Evolutionary conservation across 192 early-diverging fungal species (phyloP), one percentile per base, ranked within the genome.

Genomic region (Helicostylum pulchrum): DNA sequence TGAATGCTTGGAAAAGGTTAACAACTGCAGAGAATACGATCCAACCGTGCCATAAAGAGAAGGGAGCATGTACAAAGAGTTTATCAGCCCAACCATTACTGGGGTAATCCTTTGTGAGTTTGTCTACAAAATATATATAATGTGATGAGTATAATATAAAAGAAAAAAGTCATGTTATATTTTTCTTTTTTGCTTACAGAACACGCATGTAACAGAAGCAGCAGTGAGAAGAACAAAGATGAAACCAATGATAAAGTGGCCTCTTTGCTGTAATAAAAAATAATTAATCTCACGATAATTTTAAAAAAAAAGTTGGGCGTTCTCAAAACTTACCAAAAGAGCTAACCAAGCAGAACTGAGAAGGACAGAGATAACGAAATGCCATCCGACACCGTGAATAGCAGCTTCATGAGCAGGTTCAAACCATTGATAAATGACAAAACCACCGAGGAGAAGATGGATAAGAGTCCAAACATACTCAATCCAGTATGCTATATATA

Each of bases 41-140:
- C 81, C 84, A 86, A 31, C 82, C 86, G 72, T 87, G 83, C 75
- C 81, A 88, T 30, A 87, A 71, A 39, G 84, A 85, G 80, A 90
- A 83, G 65, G 88, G 88, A 59, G 57, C 80, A 67, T 85, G 85
- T 32, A 88, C 67, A 52, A 85, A 83, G 34, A 88, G 2, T 19
- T 48, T 64, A 45, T 90, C 80, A 19, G 50, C 53, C 58, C 60
- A 47, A 31, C 62, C 71, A 10, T 53, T 55, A 14, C 77, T 44
- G 10, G 72, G 70, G 39, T 64, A 69, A 23, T 75, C 56, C 26
- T 72, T 61, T 56, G 72, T 65, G 32, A 84, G 65, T 60, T 73
- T 69, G 76, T 80, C 66, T 67, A 61, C 15, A 52, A 26, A 30
- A 48, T 49, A 51, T 20, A 48, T 26, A 62, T 19, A 49, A 50